A percentile compares a stretch with the other conserved stretches of the same genome.
Evolutionary conservation across 2,329 filamentous ascomycete species (phyloP).

Genomic region (Elsinoe batatas): DNA sequence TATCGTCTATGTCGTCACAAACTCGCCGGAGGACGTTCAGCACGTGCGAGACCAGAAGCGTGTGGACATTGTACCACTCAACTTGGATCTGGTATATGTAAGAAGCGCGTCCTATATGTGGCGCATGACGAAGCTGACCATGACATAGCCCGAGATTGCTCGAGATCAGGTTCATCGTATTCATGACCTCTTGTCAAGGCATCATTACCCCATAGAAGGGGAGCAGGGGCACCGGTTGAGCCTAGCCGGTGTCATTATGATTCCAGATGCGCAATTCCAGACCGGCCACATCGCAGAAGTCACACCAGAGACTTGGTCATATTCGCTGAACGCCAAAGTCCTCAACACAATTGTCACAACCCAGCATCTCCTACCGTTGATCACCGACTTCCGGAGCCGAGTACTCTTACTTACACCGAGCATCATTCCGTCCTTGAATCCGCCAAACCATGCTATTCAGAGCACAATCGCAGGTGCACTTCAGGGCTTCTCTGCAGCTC

Average conservation of each 20-base stretch:
- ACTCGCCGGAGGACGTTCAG: constrained; percentile 73
- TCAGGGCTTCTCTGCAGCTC: constrained; percentile 72
- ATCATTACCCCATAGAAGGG: constrained; percentile 66
- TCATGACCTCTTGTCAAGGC: constrained; percentile 58
- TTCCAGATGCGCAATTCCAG: constrained; percentile 60
- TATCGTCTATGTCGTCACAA: constrained; percentile 84
- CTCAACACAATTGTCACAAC: constrained; percentile 81
- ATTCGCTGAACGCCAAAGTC: constrained; percentile 85
- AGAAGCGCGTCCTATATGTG: constrained; percentile 25
- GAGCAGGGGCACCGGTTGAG: constrained; percentile 66
- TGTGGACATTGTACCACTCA: constrained; percentile 70
- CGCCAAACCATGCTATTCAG: constrained; percentile 76
- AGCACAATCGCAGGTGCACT: constrained; percentile 76
- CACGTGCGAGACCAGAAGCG: constrained; percentile 66
- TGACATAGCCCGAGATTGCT: constrained; percentile 54
- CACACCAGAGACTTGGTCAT: constrained; percentile 71
- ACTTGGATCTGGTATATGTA: constrained; percentile 73
- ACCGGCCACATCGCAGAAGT: constrained; percentile 79
- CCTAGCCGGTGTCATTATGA: constrained; percentile 70
- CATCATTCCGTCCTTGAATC: constrained; percentile 69
- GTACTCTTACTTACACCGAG: constrained; percentile 70
- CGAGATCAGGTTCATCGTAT: constrained; percentile 63
- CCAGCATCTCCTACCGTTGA: constrained; percentile 63
- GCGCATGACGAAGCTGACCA: constrained; percentile 8
- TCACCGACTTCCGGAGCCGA: constrained; percentile 48